Percentiles rank a stretch among this genome's conserved stretches.
Conservation (phyloP, 2,329 filamentous ascomycete species). For the Gnomoniopsis sp. region DNA sequence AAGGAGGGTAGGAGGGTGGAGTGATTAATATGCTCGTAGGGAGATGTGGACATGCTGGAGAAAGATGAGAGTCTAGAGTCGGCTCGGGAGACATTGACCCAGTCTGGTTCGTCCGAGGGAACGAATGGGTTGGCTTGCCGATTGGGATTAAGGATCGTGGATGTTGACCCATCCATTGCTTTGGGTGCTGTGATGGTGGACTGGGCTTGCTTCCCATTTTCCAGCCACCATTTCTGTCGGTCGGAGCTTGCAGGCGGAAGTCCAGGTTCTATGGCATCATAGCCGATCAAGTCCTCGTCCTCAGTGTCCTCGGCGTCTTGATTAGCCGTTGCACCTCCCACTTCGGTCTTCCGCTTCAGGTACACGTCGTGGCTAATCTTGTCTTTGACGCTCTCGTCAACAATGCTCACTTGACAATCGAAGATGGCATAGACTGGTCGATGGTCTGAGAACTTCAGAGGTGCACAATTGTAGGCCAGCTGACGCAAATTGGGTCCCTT, state of each 20-base stretch:
- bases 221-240: conserved; percentile 67
- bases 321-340: conserved; percentile 61
- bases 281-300: conserved; percentile 77
- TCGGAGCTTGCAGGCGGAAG: conserved; percentile 66
- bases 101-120: conserved; percentile 72
- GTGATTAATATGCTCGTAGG: conserved; percentile 55
- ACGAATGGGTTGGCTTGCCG: conserved; percentile 80
- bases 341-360: conserved; percentile 60
- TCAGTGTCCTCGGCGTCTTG: conserved; percentile 57
- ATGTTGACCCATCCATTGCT: conserved; percentile 41
- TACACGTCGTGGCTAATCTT: conserved; percentile 74
- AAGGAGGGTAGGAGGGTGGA: conserved; percentile 45
- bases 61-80: conserved; percentile 51
- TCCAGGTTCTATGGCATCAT: conserved; percentile 79
- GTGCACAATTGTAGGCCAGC: conserved; percentile 75
- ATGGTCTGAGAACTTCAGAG: conserved; percentile 88
- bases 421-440: conserved; percentile 92
- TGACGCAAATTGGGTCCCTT: conserved; percentile 83
- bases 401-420: conserved; percentile 74
- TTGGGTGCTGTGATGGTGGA: conserved; percentile 66
- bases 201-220: conserved; percentile 70
- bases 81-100: conserved; percentile 65
- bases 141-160: conserved; percentile 66
- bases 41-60: conserved; percentile 57
- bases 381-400: conserved; percentile 73